phyloP scores from a whole-genome alignment of 768 basidiomycete species.

The Psilocybe cubensis region DNA sequence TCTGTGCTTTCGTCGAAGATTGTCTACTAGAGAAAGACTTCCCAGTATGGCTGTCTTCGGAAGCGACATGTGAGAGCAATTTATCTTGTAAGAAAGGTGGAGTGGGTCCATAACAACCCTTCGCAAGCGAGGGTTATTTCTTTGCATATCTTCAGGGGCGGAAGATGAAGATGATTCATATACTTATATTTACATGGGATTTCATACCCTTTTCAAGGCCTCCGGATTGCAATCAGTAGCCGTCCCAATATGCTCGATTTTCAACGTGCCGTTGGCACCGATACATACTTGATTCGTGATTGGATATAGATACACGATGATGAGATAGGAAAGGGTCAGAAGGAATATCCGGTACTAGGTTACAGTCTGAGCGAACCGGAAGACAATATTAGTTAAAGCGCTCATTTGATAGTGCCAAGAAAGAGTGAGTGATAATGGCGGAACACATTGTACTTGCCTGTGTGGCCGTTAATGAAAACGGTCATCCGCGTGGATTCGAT shows the following conservation, averaged over 20 bases:
- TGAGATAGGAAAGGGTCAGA: background rate
- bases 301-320: background rate
- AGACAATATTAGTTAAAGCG: background rate
- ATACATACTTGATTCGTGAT: background rate
- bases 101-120: background rate
- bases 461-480: background rate
- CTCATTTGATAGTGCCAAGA: background rate
- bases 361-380: background rate
- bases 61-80: background rate
- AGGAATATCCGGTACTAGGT: background rate
- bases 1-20: background rate
- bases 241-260: background rate
- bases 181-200: background rate
- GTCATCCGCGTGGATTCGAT: slow-evolving; percentile 23
- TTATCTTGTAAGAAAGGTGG: background rate
- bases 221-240: background rate
- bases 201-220: background rate
- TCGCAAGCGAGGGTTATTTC: background rate
- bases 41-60: background rate
- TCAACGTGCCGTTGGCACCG: background rate
- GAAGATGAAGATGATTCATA: background rate
- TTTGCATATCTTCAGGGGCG: background rate
- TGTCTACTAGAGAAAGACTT: background rate
- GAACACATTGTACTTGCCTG: background rate
- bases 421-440: background rate